These are phyloP conservation scores for Scheffersomyces ergatensis DNA, from an alignment of 805 yeast genomes.

Conservation along the genomic window DNA sequence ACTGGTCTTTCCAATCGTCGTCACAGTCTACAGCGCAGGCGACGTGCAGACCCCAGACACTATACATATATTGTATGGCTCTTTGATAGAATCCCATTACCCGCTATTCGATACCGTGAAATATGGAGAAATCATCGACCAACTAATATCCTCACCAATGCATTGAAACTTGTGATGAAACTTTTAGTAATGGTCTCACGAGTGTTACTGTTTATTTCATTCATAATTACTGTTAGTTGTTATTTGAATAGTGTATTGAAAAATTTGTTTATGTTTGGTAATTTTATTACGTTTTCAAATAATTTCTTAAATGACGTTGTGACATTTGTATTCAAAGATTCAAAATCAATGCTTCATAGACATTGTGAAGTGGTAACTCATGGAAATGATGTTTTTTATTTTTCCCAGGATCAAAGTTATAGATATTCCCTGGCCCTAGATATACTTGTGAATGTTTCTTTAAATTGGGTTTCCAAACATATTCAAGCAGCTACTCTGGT, in stretches of 20 bases:
- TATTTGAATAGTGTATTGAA: constrained; percentile 17
- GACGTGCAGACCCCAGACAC: constrained; percentile 1
- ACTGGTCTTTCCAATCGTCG: constrained; percentile 1
- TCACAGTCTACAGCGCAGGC: constrained; percentile 1
- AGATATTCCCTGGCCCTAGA: background rate
- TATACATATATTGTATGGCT: constrained; percentile 13
- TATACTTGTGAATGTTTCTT: background rate
- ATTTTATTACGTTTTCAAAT: constrained; percentile 26
- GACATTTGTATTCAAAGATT: constrained; percentile 22
- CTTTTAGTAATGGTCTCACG: constrained; percentile 6
- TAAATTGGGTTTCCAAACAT: background rate
- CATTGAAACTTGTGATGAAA: constrained; percentile 2
- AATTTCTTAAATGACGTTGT: constrained; percentile 24
- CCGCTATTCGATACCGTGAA: constrained; percentile 14
- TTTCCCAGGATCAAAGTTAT: constrained; percentile 4
- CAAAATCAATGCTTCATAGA: constrained; percentile 11
- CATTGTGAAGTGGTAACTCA: constrained; percentile 7
- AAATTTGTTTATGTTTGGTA: constrained; percentile 21
- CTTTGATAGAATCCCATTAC: constrained; percentile 15
- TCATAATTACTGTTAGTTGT: constrained; percentile 12
- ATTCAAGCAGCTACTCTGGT: background rate
- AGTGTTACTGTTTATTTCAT: constrained; percentile 12
- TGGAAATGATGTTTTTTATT: constrained; percentile 7
- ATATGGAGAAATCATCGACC: constrained; percentile 13
- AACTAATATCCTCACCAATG: constrained; percentile 1